These are phyloP conservation scores for Suhomyces tanzawaensis DNA, from an alignment of 805 yeast genomes.

Conservation along the genomic window DNA sequence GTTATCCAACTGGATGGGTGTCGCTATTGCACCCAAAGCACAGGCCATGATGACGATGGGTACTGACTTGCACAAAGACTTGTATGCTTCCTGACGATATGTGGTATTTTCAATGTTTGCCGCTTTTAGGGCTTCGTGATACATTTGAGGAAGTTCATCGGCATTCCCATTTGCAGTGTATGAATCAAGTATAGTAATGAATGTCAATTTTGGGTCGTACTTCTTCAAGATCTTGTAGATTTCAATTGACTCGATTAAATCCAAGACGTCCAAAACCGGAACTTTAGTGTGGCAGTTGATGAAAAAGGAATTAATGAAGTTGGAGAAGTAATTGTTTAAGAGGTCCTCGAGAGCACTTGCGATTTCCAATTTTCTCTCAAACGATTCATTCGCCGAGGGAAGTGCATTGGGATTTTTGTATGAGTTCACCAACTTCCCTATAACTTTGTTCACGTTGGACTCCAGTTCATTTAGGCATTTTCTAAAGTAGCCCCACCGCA, in stretches of 20 bases:
- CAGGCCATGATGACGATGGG: constrained; percentile 29
- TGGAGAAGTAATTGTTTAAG: constrained; percentile 15
- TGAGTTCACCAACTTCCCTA: constrained; percentile 11
- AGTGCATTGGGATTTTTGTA: constrained; percentile 10
- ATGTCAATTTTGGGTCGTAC: constrained; percentile 18
- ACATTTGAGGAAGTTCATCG: constrained; percentile 12
- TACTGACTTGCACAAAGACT: constrained; percentile 18
- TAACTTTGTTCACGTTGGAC: constrained; percentile 10
- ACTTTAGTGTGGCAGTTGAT: constrained; percentile 32
- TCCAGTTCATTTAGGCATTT: constrained; percentile 11
- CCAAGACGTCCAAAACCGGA: constrained; percentile 29
- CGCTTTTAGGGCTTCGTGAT: constrained; percentile 13
- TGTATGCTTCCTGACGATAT: constrained; percentile 19
- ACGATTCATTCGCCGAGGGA: constrained; percentile 3
- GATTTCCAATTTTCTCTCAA: constrained; percentile 13
- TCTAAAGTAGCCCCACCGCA: constrained; percentile 29
- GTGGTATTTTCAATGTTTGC: constrained; percentile 17
- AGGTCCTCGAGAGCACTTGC: constrained; percentile 18
- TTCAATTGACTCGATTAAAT: constrained; percentile 30
- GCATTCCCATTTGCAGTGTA: constrained; percentile 4
- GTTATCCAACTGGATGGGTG: constrained; percentile 33
- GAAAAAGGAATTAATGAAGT: constrained; percentile 27
- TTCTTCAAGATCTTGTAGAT: constrained; percentile 20
- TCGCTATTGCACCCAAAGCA: constrained; percentile 31
- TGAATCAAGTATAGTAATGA: constrained; percentile 15